phyloP scores from a whole-genome alignment of 2,329 filamentous ascomycete species.

The Ophiostoma piceae region DNA sequence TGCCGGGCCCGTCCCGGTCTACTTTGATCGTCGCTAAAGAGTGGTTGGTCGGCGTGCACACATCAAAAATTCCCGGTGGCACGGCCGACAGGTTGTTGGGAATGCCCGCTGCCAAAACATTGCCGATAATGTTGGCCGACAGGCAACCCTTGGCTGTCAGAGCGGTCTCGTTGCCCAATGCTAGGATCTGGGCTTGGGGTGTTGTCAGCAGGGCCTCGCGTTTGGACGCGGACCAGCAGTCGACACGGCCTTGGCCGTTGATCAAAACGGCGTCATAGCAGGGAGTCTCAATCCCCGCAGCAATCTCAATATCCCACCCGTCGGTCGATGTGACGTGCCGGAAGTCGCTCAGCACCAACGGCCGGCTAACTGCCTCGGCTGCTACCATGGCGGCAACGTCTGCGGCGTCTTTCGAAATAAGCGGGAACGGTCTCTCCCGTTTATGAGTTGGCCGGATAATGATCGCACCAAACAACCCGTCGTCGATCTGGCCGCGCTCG shows the following conservation, averaged over 20 bases:
- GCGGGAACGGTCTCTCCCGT: slow-evolving; percentile 43
- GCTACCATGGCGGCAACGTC: slow-evolving; percentile 42
- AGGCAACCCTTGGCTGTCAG: slow-evolving; percentile 43
- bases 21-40: slow-evolving; percentile 42
- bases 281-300: slow-evolving; percentile 44
- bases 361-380: slow-evolving; percentile 45
- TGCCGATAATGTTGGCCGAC: slow-evolving; percentile 39
- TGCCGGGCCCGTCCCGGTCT: slow-evolving; percentile 20
- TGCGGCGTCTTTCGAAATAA: slow-evolving; percentile 41
- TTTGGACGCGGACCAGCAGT: slow-evolving; percentile 45
- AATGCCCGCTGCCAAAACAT: slow-evolving; percentile 30
- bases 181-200: slow-evolving; percentile 33
- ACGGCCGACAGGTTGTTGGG: slow-evolving; percentile 36
- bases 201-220: slow-evolving; percentile 38
- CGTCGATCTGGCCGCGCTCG: slow-evolving; percentile 50
- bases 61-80: slow-evolving; percentile 41
- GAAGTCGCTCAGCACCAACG: slow-evolving; percentile 53
- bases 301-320: slow-evolving; percentile 36
- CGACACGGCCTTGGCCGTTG: slow-evolving; percentile 55
- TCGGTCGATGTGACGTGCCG: slow-evolving; percentile 46
- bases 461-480: slow-evolving; percentile 55
- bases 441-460: slow-evolving; percentile 40
- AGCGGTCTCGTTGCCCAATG: slow-evolving; percentile 30
- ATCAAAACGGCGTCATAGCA: slow-evolving; percentile 59
- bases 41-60: slow-evolving; percentile 45